A percentile compares a stretch with the other conserved stretches of the same genome.
Evolutionary conservation across 441 rosid genomes (phyloP).

Genomic region (Pelargonium fulgidum): DNA sequence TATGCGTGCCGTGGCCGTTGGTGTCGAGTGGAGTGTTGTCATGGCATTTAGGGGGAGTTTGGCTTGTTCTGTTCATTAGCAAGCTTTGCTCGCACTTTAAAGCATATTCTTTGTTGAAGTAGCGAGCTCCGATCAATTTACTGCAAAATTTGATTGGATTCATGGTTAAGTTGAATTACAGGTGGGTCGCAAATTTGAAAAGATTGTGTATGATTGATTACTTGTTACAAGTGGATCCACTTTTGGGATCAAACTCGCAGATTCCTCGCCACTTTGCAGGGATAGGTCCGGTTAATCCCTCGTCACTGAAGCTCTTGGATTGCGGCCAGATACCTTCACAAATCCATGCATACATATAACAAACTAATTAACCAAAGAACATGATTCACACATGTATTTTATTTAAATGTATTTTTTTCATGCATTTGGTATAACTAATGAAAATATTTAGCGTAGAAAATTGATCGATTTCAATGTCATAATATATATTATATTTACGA

Average conservation of each 20-base stretch:
- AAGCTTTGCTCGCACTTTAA: neutral
- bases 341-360: too few relatives aligned
- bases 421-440: too few relatives aligned
- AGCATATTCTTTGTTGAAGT: constrained; percentile 17
- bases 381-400: too few relatives aligned
- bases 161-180: too few relatives aligned
- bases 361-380: too few relatives aligned
- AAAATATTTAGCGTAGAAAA: too few relatives aligned
- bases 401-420: too few relatives aligned
- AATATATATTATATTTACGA: too few relatives aligned
- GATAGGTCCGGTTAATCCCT: constrained; percentile 38
- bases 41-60: neutral
- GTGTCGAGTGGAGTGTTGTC: constrained; percentile 27
- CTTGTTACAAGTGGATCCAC: constrained; percentile 38
- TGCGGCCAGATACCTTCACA: constrained; percentile 68
- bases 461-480: too few relatives aligned
- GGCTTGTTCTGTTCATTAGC: neutral
- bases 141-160: constrained; percentile 10
- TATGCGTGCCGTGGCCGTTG: constrained; percentile 57
- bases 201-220: neutral
- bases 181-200: too few relatives aligned
- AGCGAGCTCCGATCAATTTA: constrained; percentile 17
- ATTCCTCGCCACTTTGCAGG: constrained; percentile 48
- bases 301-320: constrained; percentile 49
- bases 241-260: constrained; percentile 29